phyloP scores from a whole-genome alignment of 1,284 basidiomycete species.

The Ustilago vetiveriae region DNA sequence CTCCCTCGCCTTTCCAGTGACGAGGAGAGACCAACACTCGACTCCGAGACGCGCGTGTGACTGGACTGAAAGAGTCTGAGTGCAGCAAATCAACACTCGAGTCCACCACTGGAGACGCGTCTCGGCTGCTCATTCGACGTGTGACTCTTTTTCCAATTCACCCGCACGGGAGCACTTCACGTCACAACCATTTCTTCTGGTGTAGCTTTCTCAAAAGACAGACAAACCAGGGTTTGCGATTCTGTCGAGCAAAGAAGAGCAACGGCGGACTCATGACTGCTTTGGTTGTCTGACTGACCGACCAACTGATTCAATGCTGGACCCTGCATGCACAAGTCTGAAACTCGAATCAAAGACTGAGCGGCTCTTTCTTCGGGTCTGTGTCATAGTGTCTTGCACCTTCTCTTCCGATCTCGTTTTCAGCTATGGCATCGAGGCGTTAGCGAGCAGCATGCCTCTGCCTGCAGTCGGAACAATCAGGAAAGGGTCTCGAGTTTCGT shows the following conservation, averaged over 20 bases:
- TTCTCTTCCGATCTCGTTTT: no score
- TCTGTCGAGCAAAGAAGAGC: no score
- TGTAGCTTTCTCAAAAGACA: no score
- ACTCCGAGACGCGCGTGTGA: not conserved
- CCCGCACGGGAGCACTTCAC: constrained; percentile 37
- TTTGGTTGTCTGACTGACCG: not conserved
- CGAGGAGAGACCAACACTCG: constrained; percentile 7
- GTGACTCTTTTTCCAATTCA: constrained; percentile 8
- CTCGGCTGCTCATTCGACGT: constrained; percentile 5
- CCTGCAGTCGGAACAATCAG: constrained; percentile 12
- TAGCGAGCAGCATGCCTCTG: constrained; percentile 23
- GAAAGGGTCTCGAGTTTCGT: constrained; percentile 6
- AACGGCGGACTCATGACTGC: no score
- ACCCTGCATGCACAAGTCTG: not conserved
- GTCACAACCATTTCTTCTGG: no score
- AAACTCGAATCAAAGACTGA: no score
- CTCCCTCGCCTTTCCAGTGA: no score
- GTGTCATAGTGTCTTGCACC: no score
- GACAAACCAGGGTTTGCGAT: no score
- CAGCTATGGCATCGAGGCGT: not conserved
- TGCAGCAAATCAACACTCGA: no score
- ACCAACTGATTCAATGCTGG: not conserved
- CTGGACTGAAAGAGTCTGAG: not conserved
- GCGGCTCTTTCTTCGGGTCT: no score
- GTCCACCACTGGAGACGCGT: no score